Evolutionary conservation across 2,329 filamentous ascomycete genomes (phyloP).

Genomic region (Colletotrichum euphorbiae): DNA sequence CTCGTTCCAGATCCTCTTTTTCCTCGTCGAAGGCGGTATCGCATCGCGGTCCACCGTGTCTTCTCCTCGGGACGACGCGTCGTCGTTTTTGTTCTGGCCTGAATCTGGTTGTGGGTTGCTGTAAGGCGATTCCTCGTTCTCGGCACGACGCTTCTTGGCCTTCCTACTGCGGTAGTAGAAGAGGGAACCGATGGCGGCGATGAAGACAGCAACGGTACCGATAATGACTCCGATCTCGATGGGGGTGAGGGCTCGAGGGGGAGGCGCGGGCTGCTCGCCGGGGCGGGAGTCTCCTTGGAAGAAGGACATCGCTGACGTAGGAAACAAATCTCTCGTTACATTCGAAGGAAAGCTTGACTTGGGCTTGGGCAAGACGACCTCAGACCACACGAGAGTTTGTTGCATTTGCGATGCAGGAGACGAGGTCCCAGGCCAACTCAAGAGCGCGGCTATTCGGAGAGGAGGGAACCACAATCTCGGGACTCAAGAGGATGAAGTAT

Average conservation of each 20-base stretch:
- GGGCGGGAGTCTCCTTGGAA: constrained; percentile 37
- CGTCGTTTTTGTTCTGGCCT: constrained; percentile 12
- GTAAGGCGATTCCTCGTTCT: neutral
- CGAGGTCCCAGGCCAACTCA: neutral
- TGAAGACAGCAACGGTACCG: constrained; percentile 43
- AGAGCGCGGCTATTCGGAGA: neutral
- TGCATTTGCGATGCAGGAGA: neutral
- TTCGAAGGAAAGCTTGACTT: neutral
- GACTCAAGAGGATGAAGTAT: constrained; percentile 16
- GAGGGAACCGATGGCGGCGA: constrained; percentile 42
- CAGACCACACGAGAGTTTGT: constrained; percentile 6
- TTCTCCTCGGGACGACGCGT: constrained; percentile 7
- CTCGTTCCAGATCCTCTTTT: constrained; percentile 18
- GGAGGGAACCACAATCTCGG: constrained; percentile 14
- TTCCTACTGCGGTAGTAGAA: constrained; percentile 43
- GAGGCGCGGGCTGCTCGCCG: constrained; percentile 28
- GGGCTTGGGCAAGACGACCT: neutral
- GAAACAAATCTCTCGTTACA: neutral
- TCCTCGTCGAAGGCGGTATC: constrained; percentile 9
- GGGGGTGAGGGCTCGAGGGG: constrained; percentile 41
- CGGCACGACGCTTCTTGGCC: constrained; percentile 24
- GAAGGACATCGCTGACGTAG: constrained; percentile 33
- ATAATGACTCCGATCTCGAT: constrained; percentile 47
- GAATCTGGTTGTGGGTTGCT: constrained; percentile 8
- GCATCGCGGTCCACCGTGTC: constrained; percentile 1